A percentile compares a stretch with the other conserved stretches of the same genome.
These are phyloP conservation scores for Phytophthora tubulina DNA, from an alignment of 352 stramenopile species.

Conservation along the genomic window DNA sequence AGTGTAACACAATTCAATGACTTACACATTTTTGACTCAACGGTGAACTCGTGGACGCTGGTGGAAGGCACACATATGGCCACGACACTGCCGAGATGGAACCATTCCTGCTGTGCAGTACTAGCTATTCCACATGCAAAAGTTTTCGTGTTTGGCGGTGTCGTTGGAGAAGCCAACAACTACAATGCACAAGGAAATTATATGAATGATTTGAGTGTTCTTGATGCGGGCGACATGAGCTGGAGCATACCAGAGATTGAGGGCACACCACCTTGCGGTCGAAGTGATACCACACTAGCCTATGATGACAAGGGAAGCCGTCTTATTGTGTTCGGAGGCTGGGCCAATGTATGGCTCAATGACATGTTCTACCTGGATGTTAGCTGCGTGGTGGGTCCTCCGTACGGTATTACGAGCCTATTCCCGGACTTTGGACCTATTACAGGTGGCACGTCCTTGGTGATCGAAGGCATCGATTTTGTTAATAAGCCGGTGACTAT, in stretches of 20 bases:
- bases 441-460: constrained; percentile 90
- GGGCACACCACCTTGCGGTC: constrained; percentile 85
- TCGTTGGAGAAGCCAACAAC: constrained; percentile 91
- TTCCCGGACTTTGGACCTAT: constrained; percentile 92
- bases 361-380: constrained; percentile 95
- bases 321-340: constrained; percentile 96
- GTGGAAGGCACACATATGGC: constrained; percentile 83
- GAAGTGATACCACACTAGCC: constrained; percentile 93
- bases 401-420: constrained; percentile 94
- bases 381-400: constrained; percentile 94
- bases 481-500: constrained; percentile 77
- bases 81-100: constrained; percentile 92
- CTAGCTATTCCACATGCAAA: constrained; percentile 96
- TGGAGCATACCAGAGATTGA: constrained; percentile 88
- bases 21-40: constrained; percentile 93
- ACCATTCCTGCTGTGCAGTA: constrained; percentile 93
- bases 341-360: constrained; percentile 95
- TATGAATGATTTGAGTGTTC: constrained; percentile 91
- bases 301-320: constrained; percentile 94
- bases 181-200: constrained; percentile 88
- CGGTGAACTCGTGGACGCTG: constrained; percentile 85
- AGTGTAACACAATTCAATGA: constrained; percentile 96
- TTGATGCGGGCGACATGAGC: constrained; percentile 93
- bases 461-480: constrained; percentile 95
- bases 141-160: constrained; percentile 97